These are phyloP conservation scores for Stevia rebaudiana DNA, from an alignment of 140 eudicot genomes.

Conservation along the genomic window DNA sequence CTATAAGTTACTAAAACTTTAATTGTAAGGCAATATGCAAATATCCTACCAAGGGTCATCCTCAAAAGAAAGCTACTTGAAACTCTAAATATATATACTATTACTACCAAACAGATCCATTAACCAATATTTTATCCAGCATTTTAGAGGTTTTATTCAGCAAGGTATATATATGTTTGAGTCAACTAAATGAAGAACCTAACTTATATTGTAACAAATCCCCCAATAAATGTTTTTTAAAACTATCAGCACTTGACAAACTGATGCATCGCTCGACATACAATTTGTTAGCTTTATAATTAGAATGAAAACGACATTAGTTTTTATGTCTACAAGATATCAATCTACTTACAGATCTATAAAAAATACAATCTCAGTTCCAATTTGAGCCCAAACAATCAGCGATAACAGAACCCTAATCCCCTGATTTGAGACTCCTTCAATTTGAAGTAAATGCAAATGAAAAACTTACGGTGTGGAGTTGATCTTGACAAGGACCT, in stretches of 20 bases:
- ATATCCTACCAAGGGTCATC: not conserved
- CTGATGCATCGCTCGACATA: not conserved
- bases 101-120: no score
- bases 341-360: not conserved
- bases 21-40: not conserved
- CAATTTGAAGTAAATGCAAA: constrained; percentile 9
- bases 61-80: not conserved
- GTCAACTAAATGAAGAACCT: not conserved
- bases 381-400: constrained; percentile 2
- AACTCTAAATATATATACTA: not conserved
- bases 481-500: constrained; percentile 19
- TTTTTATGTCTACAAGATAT: constrained; percentile 5
- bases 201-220: not conserved
- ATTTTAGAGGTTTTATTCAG: not conserved
- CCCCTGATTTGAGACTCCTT: constrained; percentile 5
- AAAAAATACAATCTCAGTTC: not conserved
- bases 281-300: not conserved
- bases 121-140: not conserved
- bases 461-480: constrained; percentile 37
- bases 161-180: not conserved
- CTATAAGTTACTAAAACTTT: constrained; percentile 2
- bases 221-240: not conserved
- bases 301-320: not conserved
- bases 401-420: constrained; percentile 4
- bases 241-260: not conserved